Conservation (phyloP, 495 filamentous ascomycete genomes). For the Chlorociboria aeruginascens region DNA sequence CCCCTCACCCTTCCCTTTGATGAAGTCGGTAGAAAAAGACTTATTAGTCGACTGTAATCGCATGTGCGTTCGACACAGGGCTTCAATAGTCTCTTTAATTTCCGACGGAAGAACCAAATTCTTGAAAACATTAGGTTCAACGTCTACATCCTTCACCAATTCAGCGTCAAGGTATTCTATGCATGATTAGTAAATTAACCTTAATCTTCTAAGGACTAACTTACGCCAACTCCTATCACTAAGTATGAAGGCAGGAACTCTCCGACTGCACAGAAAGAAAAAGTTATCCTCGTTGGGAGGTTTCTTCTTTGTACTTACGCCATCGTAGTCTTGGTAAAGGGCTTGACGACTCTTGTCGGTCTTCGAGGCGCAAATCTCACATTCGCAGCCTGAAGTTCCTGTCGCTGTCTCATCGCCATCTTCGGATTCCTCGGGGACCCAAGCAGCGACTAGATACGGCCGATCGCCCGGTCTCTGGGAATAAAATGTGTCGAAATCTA, state of each 20-base stretch:
- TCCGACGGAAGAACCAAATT: neutral
- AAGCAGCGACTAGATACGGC: neutral
- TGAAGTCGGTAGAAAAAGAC: slow-evolving; percentile 10
- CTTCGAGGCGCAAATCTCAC: neutral
- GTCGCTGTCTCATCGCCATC: neutral
- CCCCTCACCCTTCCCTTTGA: slow-evolving; percentile 19
- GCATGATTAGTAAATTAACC: neutral
- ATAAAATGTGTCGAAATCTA: too few species aligned
- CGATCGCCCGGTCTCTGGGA: neutral
- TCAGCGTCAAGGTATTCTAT: neutral
- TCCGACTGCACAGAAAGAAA: neutral
- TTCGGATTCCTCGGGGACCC: neutral
- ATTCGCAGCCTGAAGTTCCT: neutral
- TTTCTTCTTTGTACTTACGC: neutral
- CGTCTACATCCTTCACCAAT: neutral
- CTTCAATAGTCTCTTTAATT: neutral
- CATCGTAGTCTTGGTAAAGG: neutral
- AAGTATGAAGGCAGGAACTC: neutral
- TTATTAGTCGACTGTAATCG: neutral
- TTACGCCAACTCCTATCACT: neutral
- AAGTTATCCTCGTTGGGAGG: neutral
- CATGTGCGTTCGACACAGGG: neutral
- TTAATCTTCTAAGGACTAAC: neutral
- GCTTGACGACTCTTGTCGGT: neutral
- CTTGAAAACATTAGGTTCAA: neutral